Evolutionary conservation across 2,329 filamentous ascomycete genomes (phyloP), one percentile per base, ranked within the genome.

Genomic region (Fusarium odoratissimum): DNA sequence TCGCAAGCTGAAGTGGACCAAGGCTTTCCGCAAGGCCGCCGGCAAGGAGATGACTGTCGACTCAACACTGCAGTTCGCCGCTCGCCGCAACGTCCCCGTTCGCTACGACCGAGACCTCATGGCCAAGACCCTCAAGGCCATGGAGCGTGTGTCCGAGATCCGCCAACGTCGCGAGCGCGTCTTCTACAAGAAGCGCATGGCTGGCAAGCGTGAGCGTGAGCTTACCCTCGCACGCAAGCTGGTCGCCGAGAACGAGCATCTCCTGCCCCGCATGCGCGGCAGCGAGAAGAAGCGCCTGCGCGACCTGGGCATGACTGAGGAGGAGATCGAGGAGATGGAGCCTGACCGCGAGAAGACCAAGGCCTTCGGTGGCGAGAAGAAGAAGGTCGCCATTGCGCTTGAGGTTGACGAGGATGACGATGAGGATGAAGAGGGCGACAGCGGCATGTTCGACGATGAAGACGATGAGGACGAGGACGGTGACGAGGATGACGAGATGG

Each of bases 1-100:
- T 40, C 91, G 95, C 82, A 97, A 98, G 84, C 90, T 98, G 77
- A 96, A 95, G 84, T 98, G 95, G 96, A 98, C 95, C 71, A 97
- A 98, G 88, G 91, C 94, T 58, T 95, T 95, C 89, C 92, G 95
- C 80, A 92, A 92, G 81, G 82, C 81, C 23, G 92, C 93, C 64
- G 94, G 94, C 85, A 97, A 95, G 86, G 88, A 91, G 81, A 91
- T 97, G 94, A 93, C 93, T 64, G 95, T 98, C 83, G 96, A 99
- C 88, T 93, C 91, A 79, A 97, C 95, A 37, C 91, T 99, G 69
- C 92, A 94, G 80, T 97, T 98, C 85, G 93, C 94, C 71, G 93
- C 94, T 76, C 93, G 94, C 80, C 93, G 96, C 86, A 98, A 99
- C 87, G 90, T 97, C 37, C 96, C 96, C 75, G 91, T 97, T 70